Conservation (phyloP, 495 filamentous ascomycete species). For the Cetradonia linearis region DNA sequence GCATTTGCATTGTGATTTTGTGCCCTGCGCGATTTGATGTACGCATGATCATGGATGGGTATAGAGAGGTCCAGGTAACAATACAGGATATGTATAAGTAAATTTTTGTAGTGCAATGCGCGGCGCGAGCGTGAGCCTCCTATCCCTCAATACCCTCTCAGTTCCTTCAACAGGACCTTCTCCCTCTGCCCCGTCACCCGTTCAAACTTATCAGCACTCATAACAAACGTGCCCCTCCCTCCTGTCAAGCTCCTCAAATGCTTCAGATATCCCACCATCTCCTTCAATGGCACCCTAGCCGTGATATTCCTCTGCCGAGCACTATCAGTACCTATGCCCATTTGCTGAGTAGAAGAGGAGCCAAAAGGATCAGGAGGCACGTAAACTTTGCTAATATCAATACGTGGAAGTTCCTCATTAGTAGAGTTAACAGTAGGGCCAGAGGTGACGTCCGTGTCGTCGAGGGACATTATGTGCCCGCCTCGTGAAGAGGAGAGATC, state of each 20-base stretch:
- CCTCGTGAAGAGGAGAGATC: conserved; percentile 77
- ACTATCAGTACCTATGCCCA: conserved; percentile 16
- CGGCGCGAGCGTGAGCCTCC: neutral
- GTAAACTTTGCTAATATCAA: conserved; percentile 66
- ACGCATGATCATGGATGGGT: neutral
- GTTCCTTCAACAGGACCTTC: conserved; percentile 44
- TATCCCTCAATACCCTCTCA: conserved; percentile 28
- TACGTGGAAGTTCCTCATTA: conserved; percentile 32
- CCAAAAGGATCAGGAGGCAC: conserved; percentile 79
- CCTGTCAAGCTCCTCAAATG: conserved; percentile 79
- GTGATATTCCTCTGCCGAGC: conserved; percentile 52
- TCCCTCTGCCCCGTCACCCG: conserved; percentile 59
- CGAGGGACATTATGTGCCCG: conserved; percentile 74
- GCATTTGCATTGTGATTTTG: neutral
- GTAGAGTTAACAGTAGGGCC: conserved; percentile 24
- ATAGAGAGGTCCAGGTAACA: neutral
- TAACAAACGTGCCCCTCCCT: conserved; percentile 83
- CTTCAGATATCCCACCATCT: conserved; percentile 95
- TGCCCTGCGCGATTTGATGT: neutral
- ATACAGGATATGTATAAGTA: conserved; percentile 4
- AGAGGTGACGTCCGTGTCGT: conserved; percentile 42
- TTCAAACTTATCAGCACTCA: conserved; percentile 87
- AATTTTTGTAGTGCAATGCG: neutral
- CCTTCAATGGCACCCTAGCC: conserved; percentile 81
- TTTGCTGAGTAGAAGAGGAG: conserved; percentile 29